Conservation (phyloP, 179 eudicot genomes). For the Gypsophila paniculata region DNA sequence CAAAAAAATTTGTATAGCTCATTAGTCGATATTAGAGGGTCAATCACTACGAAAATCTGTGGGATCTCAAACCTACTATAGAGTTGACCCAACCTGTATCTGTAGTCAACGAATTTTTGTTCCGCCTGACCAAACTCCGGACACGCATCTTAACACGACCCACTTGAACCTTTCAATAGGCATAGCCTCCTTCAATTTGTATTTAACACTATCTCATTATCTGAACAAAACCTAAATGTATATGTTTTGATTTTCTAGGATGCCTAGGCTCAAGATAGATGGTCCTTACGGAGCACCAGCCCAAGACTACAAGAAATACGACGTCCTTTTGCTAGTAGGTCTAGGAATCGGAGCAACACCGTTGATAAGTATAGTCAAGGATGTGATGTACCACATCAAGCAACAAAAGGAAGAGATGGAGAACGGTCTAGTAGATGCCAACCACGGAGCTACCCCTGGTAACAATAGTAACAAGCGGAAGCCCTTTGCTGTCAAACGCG, state of each 20-base stretch:
- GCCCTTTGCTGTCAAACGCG: constrained; percentile 38
- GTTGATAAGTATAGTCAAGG: constrained; percentile 45
- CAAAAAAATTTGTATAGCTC: no score
- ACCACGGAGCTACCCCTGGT: neutral
- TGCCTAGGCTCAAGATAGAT: constrained; percentile 46
- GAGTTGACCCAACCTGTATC: no score
- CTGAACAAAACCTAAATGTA: neutral
- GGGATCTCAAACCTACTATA: no score
- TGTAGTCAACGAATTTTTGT: no score
- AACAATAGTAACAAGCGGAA: constrained; percentile 19
- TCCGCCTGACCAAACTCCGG: no score
- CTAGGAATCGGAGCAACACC: constrained; percentile 53
- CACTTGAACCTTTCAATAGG: no score
- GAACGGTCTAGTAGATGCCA: constrained; percentile 20
- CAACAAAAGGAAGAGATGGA: constrained; percentile 34
- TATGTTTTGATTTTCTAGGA: constrained; percentile 20
- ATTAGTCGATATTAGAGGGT: no score
- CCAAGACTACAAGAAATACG: constrained; percentile 49
- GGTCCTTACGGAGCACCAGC: constrained; percentile 56
- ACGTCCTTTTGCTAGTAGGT: constrained; percentile 44
- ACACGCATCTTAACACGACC: no score
- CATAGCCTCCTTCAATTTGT: no score
- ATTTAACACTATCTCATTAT: neutral
- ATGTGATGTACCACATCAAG: constrained; percentile 47
- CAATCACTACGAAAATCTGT: no score